Percentiles rank a stretch among this genome's conserved stretches.
Evolutionary conservation across 2,329 filamentous ascomycete species (phyloP).

Genomic region (Phaeosphaeriaceae sp.): DNA sequence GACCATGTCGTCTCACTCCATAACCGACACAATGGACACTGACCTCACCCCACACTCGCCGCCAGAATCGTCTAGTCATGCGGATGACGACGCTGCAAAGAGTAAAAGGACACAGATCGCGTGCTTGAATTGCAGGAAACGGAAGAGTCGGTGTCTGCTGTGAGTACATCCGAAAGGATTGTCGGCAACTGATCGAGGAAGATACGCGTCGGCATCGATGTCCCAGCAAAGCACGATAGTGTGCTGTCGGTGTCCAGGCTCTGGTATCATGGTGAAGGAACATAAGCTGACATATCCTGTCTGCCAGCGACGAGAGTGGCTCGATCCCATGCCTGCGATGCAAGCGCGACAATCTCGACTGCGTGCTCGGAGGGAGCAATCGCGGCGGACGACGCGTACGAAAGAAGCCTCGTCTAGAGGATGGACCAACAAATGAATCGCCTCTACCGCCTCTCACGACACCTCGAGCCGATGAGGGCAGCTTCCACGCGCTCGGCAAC

Average conservation of each 20-base stretch:
- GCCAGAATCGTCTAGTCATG: not conserved
- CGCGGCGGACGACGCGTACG: slow-evolving; percentile 65
- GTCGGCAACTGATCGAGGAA: not conserved
- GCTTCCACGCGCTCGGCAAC: slow-evolving; percentile 46
- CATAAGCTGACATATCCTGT: slow-evolving; percentile 5
- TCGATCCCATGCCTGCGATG: slow-evolving; percentile 64
- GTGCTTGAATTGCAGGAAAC: slow-evolving; percentile 46
- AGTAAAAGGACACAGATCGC: slow-evolving; percentile 34
- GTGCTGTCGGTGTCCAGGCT: not conserved
- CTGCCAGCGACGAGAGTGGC: slow-evolving; percentile 54
- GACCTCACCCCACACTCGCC: not conserved
- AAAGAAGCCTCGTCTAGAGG: slow-evolving; percentile 52
- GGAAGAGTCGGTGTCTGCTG: slow-evolving; percentile 50
- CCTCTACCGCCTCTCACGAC: slow-evolving; percentile 32
- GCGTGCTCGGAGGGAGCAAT: slow-evolving; percentile 65
- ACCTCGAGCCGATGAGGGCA: slow-evolving; percentile 42
- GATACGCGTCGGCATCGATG: not conserved
- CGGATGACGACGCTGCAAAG: slow-evolving; percentile 25
- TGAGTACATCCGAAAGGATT: slow-evolving; percentile 24
- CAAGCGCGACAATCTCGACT: slow-evolving; percentile 64
- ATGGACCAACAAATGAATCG: slow-evolving; percentile 1
- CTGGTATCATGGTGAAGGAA: not conserved
- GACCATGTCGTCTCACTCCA: not conserved
- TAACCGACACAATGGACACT: not conserved
- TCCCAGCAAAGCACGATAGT: not conserved